phyloP scores from a whole-genome alignment of 495 filamentous ascomycete genomes.

The Amphirosellinia nigrospora region DNA sequence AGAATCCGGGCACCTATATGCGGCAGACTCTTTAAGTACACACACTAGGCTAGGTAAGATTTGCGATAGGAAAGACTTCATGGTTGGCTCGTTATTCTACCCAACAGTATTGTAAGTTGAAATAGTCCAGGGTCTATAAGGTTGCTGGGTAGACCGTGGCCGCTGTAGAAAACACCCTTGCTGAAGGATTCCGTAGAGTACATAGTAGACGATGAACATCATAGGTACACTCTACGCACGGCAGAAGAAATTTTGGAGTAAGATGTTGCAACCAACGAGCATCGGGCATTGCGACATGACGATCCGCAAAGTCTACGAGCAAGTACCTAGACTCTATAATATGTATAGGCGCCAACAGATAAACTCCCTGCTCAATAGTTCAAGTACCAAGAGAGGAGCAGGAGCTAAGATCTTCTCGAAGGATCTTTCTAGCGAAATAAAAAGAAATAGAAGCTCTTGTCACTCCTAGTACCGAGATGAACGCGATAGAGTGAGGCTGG shows the following conservation, averaged over 20 bases:
- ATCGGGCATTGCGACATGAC: too few relatives aligned
- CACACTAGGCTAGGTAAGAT: neutral
- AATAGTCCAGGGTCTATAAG: neutral
- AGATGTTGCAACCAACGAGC: neutral
- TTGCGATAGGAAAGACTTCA: neutral
- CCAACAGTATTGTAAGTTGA: neutral
- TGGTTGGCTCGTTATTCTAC: neutral
- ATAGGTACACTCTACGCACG: neutral
- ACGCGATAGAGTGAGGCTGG: conserved; percentile 25
- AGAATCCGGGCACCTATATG: neutral
- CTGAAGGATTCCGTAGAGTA: conserved; percentile 1
- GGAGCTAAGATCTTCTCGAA: neutral
- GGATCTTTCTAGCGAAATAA: neutral
- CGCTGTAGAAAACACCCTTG: neutral
- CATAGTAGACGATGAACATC: neutral
- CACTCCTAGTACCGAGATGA: conserved; percentile 4
- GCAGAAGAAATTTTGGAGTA: neutral
- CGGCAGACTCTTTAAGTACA: neutral
- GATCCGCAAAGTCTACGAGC: neutral
- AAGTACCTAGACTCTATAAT: neutral
- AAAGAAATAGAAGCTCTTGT: neutral
- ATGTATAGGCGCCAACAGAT: neutral
- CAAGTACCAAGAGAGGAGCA: neutral
- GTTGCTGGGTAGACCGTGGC: neutral
- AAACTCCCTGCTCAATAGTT: neutral